A percentile compares a stretch with the other conserved stretches of the same genome.
Evolutionary conservation across 2,329 filamentous ascomycete species (phyloP).

Genomic region (Paramyrothecium sp.): DNA sequence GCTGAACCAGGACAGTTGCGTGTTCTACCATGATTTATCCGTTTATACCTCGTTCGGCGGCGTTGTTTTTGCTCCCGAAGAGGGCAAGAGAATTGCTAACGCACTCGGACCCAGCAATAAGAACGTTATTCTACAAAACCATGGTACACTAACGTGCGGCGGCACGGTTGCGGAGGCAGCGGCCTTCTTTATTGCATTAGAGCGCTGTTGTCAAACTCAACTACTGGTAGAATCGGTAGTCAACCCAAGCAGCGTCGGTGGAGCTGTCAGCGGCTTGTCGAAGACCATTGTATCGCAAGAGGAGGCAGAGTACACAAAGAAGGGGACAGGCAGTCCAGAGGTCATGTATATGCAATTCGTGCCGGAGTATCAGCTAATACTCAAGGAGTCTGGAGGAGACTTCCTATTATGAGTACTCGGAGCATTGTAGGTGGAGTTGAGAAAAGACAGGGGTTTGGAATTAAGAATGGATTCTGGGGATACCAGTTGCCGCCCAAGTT

Average conservation of each 20-base stretch:
- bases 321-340: conserved; percentile 18
- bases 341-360: conserved; percentile 23
- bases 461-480: too few species aligned
- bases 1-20: conserved; percentile 64
- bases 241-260: conserved; percentile 5
- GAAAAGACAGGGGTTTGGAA: too few species aligned
- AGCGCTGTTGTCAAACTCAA: conserved; percentile 67
- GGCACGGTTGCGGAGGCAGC: conserved; percentile 69
- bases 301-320: conserved; percentile 34
- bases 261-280: conserved; percentile 19
- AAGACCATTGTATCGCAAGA: conserved; percentile 38
- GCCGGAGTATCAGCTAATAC: conserved; percentile 15
- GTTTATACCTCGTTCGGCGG: conserved; percentile 57
- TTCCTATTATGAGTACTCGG: too few species aligned
- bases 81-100: conserved; percentile 60
- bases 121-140: conserved; percentile 65
- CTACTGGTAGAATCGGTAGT: conserved; percentile 62
- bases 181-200: conserved; percentile 65
- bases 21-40: conserved; percentile 60
- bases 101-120: conserved; percentile 57
- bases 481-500: too few species aligned
- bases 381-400: conserved; percentile 14
- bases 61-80: conserved; percentile 55
- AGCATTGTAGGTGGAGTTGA: too few species aligned
- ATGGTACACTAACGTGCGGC: conserved; percentile 68